phyloP scores from a whole-genome alignment of 2,329 filamentous ascomycete species.

The Aspergillus japonicus region DNA sequence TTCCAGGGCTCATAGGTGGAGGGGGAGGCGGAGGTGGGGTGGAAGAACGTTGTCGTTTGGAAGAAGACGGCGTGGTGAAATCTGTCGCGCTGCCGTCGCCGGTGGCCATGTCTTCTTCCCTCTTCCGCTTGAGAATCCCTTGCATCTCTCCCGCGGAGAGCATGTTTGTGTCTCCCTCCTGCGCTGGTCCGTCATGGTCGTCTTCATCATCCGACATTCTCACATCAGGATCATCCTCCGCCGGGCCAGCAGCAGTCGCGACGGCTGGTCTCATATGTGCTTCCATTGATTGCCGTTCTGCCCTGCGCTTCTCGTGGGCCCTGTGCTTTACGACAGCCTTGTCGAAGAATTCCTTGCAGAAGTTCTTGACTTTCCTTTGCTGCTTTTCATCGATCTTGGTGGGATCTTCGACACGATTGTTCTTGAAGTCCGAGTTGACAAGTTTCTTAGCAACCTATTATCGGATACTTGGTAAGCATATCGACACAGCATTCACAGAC shows the following conservation, averaged over 20 bases:
- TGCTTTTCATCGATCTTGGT: slow-evolving; percentile 74
- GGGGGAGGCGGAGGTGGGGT: slow-evolving; percentile 40
- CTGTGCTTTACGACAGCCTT: slow-evolving; percentile 77
- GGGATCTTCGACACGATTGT: slow-evolving; percentile 79
- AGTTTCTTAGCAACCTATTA: slow-evolving; percentile 74
- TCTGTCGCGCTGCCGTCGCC: slow-evolving; percentile 35
- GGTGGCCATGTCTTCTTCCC: slow-evolving; percentile 47
- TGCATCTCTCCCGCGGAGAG: slow-evolving; percentile 2
- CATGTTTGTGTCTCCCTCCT: slow-evolving; percentile 13
- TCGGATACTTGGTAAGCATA: slow-evolving; percentile 48
- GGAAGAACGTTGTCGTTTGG: slow-evolving; percentile 55
- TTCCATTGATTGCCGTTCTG: slow-evolving; percentile 43
- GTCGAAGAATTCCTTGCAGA: slow-evolving; percentile 81
- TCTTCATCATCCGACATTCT: slow-evolving; percentile 46
- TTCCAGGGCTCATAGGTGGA: slow-evolving; percentile 26
- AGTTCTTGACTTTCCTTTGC: slow-evolving; percentile 76
- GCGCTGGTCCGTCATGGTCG: slow-evolving; percentile 16
- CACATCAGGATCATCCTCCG: slow-evolving; percentile 25
- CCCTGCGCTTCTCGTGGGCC: slow-evolving; percentile 65
- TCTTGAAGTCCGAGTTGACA: slow-evolving; percentile 87
- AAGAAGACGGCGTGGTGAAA: slow-evolving; percentile 47
- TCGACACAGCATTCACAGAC: background rate
- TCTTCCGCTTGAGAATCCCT: slow-evolving; percentile 60
- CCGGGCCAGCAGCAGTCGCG: slow-evolving; percentile 23
- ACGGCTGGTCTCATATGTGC: slow-evolving; percentile 25